phyloP scores from a whole-genome alignment of 345 rosid genomes.

The Trapa bicornis region DNA sequence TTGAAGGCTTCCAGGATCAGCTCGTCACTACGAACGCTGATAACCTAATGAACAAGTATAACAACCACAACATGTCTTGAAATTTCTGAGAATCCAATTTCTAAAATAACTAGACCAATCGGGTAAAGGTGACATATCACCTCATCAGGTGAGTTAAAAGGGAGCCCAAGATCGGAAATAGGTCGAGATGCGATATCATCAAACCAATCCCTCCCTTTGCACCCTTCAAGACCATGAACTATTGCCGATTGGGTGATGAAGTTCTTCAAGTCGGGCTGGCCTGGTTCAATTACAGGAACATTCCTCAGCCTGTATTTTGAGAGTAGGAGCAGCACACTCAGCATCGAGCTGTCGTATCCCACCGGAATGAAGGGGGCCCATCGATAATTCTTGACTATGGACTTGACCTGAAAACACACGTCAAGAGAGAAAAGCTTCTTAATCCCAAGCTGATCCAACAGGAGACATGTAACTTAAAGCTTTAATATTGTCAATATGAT shows the following conservation, averaged over 20 bases:
- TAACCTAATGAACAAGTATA: conserved; percentile 30
- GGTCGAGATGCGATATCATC: conserved; percentile 48
- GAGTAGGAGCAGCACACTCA: conserved; percentile 63
- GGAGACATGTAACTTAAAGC: neutral
- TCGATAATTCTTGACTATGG: conserved; percentile 59
- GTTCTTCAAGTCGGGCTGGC: conserved; percentile 56
- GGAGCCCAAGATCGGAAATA: conserved; percentile 77
- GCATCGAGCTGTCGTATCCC: conserved; percentile 60
- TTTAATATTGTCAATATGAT: neutral
- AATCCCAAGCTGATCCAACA: neutral
- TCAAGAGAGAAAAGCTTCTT: neutral
- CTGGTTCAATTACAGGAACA: conserved; percentile 64
- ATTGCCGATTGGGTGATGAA: conserved; percentile 80
- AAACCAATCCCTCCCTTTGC: conserved; percentile 90
- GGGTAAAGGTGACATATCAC: conserved; percentile 15
- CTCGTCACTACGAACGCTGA: conserved; percentile 45
- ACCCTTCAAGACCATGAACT: conserved; percentile 65
- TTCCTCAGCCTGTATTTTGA: conserved; percentile 73
- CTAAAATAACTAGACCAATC: neutral
- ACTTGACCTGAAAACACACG: conserved; percentile 39
- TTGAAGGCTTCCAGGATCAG: conserved; percentile 77
- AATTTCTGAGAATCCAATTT: neutral
- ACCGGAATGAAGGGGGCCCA: conserved; percentile 83
- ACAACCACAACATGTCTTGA: neutral
- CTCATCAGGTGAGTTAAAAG: conserved; percentile 60